Evolutionary conservation across 768 basidiomycete genomes (phyloP), one percentile per base, ranked within the genome.

Genomic region (Russula brevipes): DNA sequence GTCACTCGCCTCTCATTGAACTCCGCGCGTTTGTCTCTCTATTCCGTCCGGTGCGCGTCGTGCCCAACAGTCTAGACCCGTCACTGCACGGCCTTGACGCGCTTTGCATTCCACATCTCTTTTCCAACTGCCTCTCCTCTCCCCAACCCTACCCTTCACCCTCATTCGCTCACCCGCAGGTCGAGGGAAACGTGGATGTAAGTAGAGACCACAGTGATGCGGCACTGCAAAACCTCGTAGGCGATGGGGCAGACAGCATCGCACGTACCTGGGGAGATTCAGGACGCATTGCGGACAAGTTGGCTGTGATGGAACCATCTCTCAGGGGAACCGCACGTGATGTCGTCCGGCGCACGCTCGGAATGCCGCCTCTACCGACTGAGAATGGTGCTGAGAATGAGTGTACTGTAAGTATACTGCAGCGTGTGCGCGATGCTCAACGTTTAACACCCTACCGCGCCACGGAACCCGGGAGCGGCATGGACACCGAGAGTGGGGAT

Each of bases 1-100:
- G 96, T 2, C 96, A 98, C 70, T 96, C 94, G 0, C 81, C 89
- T 0, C 81, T 97, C 5, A 89, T 91, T 0, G 96, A 98, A 71
- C 81, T 99, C 0, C 85, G 86, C 63, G 75, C 77, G 1, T 87
- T 99, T 57, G 91, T 97, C 31, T 76, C 81, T 0, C 80, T 96
- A 17, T 97, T 99, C 74, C 81, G 82, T 19, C 96, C 96, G 0
- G 79, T 76, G 45, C 79, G 82, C 4, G 74, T 98, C 1, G 81
- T 92, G 2, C 96, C 95, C 0, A 96, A 95, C 69, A 89, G 91
- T 0, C 84, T 80, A 67, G 81, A 76, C 70, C 84, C 70, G 59
- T 75, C 65, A 45, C 81, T 77, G 59, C 72, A 70, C 67, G 85
- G 74, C 59, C 69, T 89, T 9, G 94, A 97, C 68, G 94, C 89